Conservation (phyloP, 2,329 filamentous ascomycete species). For the Aspergillus bombycis region DNA sequence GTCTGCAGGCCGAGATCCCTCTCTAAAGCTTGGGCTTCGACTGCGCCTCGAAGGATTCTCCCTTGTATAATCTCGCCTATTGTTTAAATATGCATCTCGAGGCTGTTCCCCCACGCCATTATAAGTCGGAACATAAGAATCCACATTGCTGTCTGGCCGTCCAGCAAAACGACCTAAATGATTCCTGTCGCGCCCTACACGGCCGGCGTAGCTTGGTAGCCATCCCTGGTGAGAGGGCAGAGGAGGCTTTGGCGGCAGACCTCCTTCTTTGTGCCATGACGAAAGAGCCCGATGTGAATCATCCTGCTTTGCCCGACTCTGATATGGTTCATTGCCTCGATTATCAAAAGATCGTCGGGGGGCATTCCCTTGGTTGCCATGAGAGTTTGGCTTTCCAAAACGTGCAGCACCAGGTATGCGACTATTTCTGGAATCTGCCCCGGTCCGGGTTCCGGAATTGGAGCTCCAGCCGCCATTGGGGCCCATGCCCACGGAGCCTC, state of each 20-base stretch:
- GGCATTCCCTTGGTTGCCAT: slow-evolving; percentile 21
- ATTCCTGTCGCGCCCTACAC: slow-evolving; percentile 36
- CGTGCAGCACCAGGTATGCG: slow-evolving; percentile 41
- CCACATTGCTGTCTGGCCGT: slow-evolving; percentile 31
- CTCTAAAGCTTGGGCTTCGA: slow-evolving; percentile 37
- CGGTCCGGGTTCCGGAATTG: slow-evolving; percentile 35
- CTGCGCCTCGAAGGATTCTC: slow-evolving; percentile 36
- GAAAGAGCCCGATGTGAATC: slow-evolving; percentile 29
- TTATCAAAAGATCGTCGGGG: slow-evolving; percentile 30
- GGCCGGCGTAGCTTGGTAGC: slow-evolving; percentile 29
- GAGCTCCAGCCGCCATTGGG: slow-evolving; percentile 59
- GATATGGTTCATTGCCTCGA: slow-evolving; percentile 23
- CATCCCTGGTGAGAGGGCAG: slow-evolving; percentile 33
- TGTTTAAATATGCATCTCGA: slow-evolving; percentile 21
- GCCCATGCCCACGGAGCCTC: slow-evolving; percentile 81
- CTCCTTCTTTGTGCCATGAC: slow-evolving; percentile 34
- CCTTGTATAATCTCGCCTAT: slow-evolving; percentile 32
- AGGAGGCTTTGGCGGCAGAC: slow-evolving; percentile 44
- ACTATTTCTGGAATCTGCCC: slow-evolving; percentile 35
- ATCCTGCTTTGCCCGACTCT: slow-evolving; percentile 25
- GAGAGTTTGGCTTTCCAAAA: slow-evolving; percentile 30
- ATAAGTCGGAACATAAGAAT: slow-evolving; percentile 45
- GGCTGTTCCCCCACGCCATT: slow-evolving; percentile 28
- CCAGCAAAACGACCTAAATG: slow-evolving; percentile 27
- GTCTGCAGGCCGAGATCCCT: slow-evolving; percentile 27